Evolutionary conservation across 306 rosid genomes (phyloP).

Genomic region (Pachyrhizus erosus): DNA sequence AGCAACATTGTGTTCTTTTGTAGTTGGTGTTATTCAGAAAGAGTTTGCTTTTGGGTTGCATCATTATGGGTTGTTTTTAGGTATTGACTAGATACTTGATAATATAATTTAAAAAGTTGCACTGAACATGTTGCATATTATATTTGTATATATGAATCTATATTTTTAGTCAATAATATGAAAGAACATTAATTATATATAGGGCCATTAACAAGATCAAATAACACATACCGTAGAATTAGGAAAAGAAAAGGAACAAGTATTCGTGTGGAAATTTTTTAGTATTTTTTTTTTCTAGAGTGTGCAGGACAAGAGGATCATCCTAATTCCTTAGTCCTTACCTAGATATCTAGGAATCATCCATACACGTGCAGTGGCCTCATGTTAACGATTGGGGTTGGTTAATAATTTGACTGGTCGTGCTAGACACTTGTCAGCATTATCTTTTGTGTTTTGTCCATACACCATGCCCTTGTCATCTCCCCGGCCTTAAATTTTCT

Average conservation of each 20-base stretch:
- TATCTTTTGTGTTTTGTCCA: slow-evolving; percentile 44
- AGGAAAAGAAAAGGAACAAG: neutral
- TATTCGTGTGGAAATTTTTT: slow-evolving; percentile 22
- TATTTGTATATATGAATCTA: neutral
- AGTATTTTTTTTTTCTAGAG: slow-evolving; percentile 36
- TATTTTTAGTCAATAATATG: slow-evolving; percentile 8
- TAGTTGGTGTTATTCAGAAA: slow-evolving; percentile 41
- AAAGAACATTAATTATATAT: neutral
- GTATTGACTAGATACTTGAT: neutral
- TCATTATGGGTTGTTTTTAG: neutral
- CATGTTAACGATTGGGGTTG: slow-evolving; percentile 58
- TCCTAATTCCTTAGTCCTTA: neutral
- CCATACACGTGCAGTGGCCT: slow-evolving; percentile 77
- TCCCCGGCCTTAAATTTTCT: neutral
- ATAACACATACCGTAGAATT: neutral
- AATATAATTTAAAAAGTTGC: slow-evolving; percentile 18
- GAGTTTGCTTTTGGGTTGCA: slow-evolving; percentile 46
- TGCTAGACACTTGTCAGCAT: slow-evolving; percentile 40
- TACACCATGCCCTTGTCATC: slow-evolving; percentile 3
- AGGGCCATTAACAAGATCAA: slow-evolving; percentile 7
- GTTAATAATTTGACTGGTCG: slow-evolving; percentile 70
- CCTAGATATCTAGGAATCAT: slow-evolving; percentile 53
- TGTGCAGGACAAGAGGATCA: slow-evolving; percentile 33
- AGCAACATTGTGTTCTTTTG: slow-evolving; percentile 52
- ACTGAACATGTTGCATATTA: slow-evolving; percentile 18